Base-by-base conservation (phyloP, 1,284 basidiomycete species). In the Cutaneotrichosporon spelunceum region DNA sequence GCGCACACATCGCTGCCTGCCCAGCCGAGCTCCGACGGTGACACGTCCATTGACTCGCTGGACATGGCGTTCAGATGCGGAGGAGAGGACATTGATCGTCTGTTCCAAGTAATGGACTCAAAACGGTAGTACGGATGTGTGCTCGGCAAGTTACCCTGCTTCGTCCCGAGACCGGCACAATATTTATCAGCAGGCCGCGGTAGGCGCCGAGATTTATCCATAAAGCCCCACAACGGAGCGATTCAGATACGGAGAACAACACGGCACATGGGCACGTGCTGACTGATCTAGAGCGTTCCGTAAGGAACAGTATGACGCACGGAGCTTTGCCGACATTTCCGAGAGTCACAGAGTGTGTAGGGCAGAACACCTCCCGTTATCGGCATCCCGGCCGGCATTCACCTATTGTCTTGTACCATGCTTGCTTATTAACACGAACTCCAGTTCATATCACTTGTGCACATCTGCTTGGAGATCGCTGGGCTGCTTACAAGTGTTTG, bases 31-130 rank as follows among this genome's bases (percentile, higher is more conserved):
- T 66, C 64, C 3, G 64, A 66, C 24, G 72, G 70, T 9, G 69
- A 73, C 63, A 66, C 59, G 19, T 69, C 67, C 33, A 70, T 72
- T 56, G 72, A 73, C 63, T 72, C 70, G 24, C 64, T 73, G 39
- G 72, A 73, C 61, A 66, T 68, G 10, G 61, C 71, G 23, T 69
- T 73, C 34, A 56, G 64, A 27, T 57, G 59, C 16, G 70, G 69
- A 16, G 70, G 72, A 6, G 68, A 67, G 6, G 72, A 73, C 49
- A 53, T 73, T 26, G 70, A 72, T 53, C 56, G 44, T 29, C 45
- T 73, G 24, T 59, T 73, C 24, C 57, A 50, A 13, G 59, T 63
- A 26, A 55, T 70, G 27, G 71, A 73, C 34, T 65, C 68, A 19
- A n/a, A 30, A 2, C 45, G 33, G 44, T 34, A 16, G 44, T 13